Evolutionary conservation across 306 rosid species (phyloP), one percentile per base, ranked within the genome.

Genomic region (Cucurbita ficifolia): DNA sequence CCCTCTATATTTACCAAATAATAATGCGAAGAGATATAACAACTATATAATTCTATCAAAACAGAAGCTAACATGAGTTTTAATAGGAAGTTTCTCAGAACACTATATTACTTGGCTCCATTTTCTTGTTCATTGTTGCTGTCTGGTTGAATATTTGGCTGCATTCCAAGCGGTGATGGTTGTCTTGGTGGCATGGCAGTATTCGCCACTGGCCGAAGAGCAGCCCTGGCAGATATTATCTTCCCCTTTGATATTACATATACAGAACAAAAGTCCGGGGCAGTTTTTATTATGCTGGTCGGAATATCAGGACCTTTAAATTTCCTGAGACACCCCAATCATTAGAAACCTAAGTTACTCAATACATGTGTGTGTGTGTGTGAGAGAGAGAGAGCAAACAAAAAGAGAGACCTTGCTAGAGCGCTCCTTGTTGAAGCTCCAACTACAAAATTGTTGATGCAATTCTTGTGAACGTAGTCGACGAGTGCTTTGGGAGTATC

Each of bases 191-290:
- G 84, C 7, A 46, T 19, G 12, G 55, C 77, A n/a, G 76, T 42
- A 33, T 88, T 89, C 35, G 80, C 72, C 67, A 81, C 76, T 3
- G 89, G 79, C 56, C 97, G 87, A 19, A 61, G 76, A 0, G 99
- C 96, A n/a, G 90, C 76, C 77, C 89, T 77, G 42, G 86, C 83
- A 7, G 88, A 78, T 29, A 86, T 59, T 79, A 86, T 72, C 90
- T 95, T 95, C 84, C 91, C 89, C 73, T 95, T 95, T 0, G 94
- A 88, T 76, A 95, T 88, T 19, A 95, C 83, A 48, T 87, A 89
- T 6, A 95, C 99, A 16, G 86, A 84, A 46, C 96, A 83, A 82
- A 81, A 91, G 38, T 85, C 92, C 5, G 99, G 97, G 57, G 86
- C 96, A 61, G 83, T 62, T 78, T 86, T 95, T 43, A 82, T 75